phyloP scores from a whole-genome alignment of 202 grass and related monocot genomes.

The Bolboschoenoplectus hybrid region DNA sequence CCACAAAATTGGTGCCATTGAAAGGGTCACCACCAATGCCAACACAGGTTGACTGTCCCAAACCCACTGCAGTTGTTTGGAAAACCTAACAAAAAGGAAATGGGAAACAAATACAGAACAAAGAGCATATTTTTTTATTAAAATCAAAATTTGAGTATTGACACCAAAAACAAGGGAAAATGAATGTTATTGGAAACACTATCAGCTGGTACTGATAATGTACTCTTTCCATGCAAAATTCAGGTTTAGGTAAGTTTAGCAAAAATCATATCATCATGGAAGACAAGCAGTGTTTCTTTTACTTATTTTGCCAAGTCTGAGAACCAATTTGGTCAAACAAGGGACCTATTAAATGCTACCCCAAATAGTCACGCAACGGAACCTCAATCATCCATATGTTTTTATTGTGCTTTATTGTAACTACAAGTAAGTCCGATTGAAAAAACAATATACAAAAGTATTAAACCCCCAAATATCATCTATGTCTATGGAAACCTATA shows the following conservation, averaged over 20 bases:
- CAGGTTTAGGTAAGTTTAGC: neutral
- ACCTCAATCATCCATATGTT: neutral
- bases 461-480: neutral
- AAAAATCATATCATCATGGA: neutral
- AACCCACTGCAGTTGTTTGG: slow-evolving; percentile 93
- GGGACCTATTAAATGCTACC: neutral
- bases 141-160: slow-evolving; percentile 3
- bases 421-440: neutral
- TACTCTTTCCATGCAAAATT: neutral
- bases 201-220: neutral
- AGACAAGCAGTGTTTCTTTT: neutral
- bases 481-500: neutral
- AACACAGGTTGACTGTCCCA: slow-evolving; percentile 97
- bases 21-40: slow-evolving; percentile 98
- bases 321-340: neutral
- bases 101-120: neutral
- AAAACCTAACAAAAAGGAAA: slow-evolving; percentile 64
- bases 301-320: neutral
- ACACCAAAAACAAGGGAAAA: neutral
- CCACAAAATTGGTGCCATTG: slow-evolving; percentile 99
- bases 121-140: neutral
- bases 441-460: neutral
- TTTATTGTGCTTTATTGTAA: neutral
- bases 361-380: neutral
- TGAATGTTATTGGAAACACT: neutral